phyloP scores from a whole-genome alignment of 2,329 filamentous ascomycete genomes.

The Epichloe sp. region DNA sequence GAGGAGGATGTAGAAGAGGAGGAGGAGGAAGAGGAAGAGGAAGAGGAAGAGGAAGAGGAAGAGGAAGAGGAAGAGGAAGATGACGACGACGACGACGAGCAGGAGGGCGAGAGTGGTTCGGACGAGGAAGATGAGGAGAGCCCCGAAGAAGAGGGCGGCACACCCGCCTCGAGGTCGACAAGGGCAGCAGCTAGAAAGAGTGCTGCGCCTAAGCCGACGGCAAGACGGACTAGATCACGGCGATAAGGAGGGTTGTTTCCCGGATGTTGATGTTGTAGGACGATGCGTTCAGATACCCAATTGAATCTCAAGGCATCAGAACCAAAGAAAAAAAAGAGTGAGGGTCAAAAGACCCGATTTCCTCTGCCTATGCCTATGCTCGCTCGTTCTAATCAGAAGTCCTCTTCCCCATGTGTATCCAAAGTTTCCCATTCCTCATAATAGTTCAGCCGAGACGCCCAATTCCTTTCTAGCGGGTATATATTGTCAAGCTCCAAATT shows the following conservation, averaged over 20 bases:
- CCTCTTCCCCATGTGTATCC: background rate
- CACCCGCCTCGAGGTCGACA: conserved; percentile 24
- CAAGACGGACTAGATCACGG: conserved; percentile 5
- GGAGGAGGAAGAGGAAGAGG: conserved; percentile 21
- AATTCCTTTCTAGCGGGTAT: conserved; percentile 23
- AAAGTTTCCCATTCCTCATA: conserved; percentile 30
- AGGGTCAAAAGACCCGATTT: too few species aligned
- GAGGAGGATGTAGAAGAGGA: conserved; percentile 15
- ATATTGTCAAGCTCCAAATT: conserved; percentile 22
- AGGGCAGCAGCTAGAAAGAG: conserved; percentile 3
- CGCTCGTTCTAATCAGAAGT: background rate
- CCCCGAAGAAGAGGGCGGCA: conserved; percentile 12
- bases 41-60: conserved; percentile 19
- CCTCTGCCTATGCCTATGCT: background rate
- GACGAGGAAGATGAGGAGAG: conserved; percentile 18
- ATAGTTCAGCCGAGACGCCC: conserved; percentile 25
- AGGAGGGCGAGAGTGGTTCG: conserved; percentile 16
- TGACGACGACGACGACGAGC: conserved; percentile 20
- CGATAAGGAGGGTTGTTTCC: background rate
- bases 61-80: conserved; percentile 12
- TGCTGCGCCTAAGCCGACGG: conserved; percentile 1
- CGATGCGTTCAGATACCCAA: background rate
- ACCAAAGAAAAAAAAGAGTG: background rate
- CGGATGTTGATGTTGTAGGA: background rate
- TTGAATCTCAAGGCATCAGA: background rate